These are phyloP conservation scores for Thelephora terrestris DNA, from an alignment of 1,284 basidiomycete species.

Conservation along the genomic window DNA sequence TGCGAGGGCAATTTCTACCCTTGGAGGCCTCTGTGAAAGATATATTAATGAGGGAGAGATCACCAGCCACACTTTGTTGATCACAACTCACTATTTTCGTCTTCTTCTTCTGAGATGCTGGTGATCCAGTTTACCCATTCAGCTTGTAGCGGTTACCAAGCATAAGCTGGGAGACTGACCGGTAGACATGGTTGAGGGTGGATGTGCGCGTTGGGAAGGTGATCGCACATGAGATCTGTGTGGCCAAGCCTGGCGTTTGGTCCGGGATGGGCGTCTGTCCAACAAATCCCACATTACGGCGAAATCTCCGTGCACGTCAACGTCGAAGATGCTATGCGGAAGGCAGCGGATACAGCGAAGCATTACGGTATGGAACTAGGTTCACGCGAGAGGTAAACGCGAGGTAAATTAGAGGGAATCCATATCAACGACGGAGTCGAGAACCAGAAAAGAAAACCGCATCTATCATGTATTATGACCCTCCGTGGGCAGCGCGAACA, in stretches of 20 bases:
- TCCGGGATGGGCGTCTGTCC: too few species aligned
- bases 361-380: too few species aligned
- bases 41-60: conserved; percentile 5
- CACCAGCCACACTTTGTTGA: conserved; percentile 3
- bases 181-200: too few species aligned
- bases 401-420: conserved; percentile 5
- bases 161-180: too few species aligned
- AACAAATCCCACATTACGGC: background rate
- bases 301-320: conserved; percentile 1
- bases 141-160: too few species aligned
- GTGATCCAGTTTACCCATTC: background rate
- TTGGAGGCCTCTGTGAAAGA: conserved; percentile 38
- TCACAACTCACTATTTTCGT: conserved; percentile 33
- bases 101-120: conserved; percentile 22
- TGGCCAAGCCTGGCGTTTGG: background rate
- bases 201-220: too few species aligned
- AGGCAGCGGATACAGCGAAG: too few species aligned
- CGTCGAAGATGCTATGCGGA: background rate
- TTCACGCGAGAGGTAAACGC: conserved; percentile 5
- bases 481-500: conserved; percentile 56
- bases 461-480: conserved; percentile 29
- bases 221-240: too few species aligned
- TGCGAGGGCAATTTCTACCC: conserved; percentile 30
- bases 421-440: conserved; percentile 10
- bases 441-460: conserved; percentile 1